Evolutionary conservation across 2,329 filamentous ascomycete genomes (phyloP).

Genomic region (Plectosphaerella sp.): DNA sequence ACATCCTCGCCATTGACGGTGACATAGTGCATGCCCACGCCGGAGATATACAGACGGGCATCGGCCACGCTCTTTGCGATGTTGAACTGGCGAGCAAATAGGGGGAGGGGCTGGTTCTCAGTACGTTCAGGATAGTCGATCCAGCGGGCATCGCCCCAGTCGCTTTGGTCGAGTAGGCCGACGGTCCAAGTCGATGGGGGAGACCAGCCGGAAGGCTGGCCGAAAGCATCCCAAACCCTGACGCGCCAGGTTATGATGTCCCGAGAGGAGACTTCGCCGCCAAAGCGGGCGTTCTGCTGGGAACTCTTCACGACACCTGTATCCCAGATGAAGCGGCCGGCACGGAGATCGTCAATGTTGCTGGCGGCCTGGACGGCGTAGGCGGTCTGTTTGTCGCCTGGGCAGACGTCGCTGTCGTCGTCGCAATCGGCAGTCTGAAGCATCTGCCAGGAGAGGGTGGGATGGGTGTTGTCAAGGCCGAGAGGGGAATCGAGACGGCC

Average conservation of each 20-base stretch:
- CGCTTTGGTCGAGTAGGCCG: slow-evolving; percentile 3
- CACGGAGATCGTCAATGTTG: slow-evolving; percentile 1
- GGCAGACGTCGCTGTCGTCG: not conserved
- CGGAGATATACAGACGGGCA: slow-evolving; percentile 3
- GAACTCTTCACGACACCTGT: not conserved
- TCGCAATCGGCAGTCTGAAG: slow-evolving; percentile 1
- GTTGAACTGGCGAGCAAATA: slow-evolving; percentile 1
- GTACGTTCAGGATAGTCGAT: slow-evolving; percentile 4
- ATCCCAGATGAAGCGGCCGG: slow-evolving; percentile 5
- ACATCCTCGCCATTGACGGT: slow-evolving; percentile 6
- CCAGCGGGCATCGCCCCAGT: slow-evolving; percentile 4
- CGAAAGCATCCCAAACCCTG: slow-evolving; percentile 3
- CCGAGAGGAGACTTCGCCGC: not conserved
- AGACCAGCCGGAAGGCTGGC: slow-evolving; percentile 4
- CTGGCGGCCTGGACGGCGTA: slow-evolving; percentile 5
- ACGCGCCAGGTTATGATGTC: slow-evolving; percentile 5
- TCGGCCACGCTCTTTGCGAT: slow-evolving; percentile 2
- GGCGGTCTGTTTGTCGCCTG: slow-evolving; percentile 5
- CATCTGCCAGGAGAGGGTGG: slow-evolving; percentile 6
- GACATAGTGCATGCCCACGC: slow-evolving; percentile 5
- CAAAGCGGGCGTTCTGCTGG: not conserved
- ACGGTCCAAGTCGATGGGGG: slow-evolving; percentile 4
- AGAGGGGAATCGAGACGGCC: slow-evolving; percentile 3
- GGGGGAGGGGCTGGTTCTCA: slow-evolving; percentile 1
- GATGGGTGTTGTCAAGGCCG: slow-evolving; percentile 4